Evolutionary conservation across 2,329 filamentous ascomycete genomes (phyloP), one percentile per base, ranked within the genome.

Genomic region (Ophiostoma tasmaniense): DNA sequence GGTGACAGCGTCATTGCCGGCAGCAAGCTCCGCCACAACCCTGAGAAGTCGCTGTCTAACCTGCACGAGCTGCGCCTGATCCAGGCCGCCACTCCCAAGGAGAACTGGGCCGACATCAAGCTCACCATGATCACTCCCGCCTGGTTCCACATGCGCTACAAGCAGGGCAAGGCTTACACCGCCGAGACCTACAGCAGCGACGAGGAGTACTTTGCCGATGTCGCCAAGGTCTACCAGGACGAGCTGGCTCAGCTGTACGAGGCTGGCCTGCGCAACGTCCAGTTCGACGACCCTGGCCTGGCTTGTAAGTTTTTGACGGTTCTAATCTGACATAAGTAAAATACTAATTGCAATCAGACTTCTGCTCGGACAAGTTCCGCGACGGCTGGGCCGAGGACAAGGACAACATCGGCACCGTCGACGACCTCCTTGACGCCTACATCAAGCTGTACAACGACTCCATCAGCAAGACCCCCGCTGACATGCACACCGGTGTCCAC

Each of bases 401-500:
- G 79, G 81, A 84, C 68, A 82, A 83, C 28, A 88, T 89, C 72
- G 80, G 83, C 55, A 82, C 86, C 17, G 82, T 87, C 10, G 87
- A 90, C 52, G 84, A 86, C 71, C 84, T 91, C 72, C 84, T 92
- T 67, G 85, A 89, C 73, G 82, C 85, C 37, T 92, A 92, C 76
- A 85, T 92, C 77, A 84, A 86, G 76, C 85, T 90, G 73, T 91
- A 92, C 81, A 92, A 92, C 75, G 87, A 89, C 76, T 88, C 85
- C 76, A 83, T 91, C 73, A 79, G 81, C 52, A 81, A 82, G 72
- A 82, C 86, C 0, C 88, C 89, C 0, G 78, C 80, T 5, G 89
- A 90, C 73, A 84, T 92, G 78, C 88, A 91, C 74, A 80, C 91
- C 1, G 90, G 90, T 17, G 84, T 92, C 10, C 90, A 92, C 76